phyloP scores from a whole-genome alignment of 306 rosid species.

The Dryas alaskensis region DNA sequence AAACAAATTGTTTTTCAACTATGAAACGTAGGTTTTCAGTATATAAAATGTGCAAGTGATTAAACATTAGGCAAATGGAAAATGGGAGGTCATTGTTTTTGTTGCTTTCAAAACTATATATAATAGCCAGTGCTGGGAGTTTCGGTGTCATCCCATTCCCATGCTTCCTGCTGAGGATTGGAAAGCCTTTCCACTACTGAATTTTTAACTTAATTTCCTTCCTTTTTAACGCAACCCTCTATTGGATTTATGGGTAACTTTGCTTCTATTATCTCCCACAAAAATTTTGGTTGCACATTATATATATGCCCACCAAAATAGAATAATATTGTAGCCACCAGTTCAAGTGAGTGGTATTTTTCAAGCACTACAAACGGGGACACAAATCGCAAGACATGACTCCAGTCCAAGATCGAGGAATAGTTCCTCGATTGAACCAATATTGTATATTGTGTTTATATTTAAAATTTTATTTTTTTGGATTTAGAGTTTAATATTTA shows the following conservation, averaged over 20 bases:
- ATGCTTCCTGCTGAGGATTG: conserved; percentile 34
- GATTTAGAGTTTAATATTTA: too few species aligned
- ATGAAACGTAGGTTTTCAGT: neutral
- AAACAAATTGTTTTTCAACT: neutral
- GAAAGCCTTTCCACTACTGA: conserved; percentile 13
- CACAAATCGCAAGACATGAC: neutral
- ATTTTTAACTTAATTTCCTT: neutral
- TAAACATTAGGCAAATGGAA: conserved; percentile 10
- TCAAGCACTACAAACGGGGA: neutral
- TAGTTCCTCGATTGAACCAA: too few species aligned
- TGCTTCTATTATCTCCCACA: neutral
- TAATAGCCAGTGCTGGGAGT: conserved; percentile 25
- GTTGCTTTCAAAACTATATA: conserved; percentile 22
- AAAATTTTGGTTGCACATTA: neutral
- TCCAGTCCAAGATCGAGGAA: neutral
- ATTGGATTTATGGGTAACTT: conserved; percentile 14
- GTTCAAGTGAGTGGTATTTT: neutral
- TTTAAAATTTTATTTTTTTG: too few species aligned
- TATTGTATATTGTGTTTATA: too few species aligned
- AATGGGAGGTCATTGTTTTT: conserved; percentile 4
- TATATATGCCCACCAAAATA: neutral
- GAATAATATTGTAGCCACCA: neutral
- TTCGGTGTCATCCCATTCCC: conserved; percentile 24
- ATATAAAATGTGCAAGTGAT: neutral
- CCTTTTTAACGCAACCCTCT: neutral